Evolutionary conservation across 140 eudicot genomes (phyloP).

Genomic region (Anethum foeniculum): DNA sequence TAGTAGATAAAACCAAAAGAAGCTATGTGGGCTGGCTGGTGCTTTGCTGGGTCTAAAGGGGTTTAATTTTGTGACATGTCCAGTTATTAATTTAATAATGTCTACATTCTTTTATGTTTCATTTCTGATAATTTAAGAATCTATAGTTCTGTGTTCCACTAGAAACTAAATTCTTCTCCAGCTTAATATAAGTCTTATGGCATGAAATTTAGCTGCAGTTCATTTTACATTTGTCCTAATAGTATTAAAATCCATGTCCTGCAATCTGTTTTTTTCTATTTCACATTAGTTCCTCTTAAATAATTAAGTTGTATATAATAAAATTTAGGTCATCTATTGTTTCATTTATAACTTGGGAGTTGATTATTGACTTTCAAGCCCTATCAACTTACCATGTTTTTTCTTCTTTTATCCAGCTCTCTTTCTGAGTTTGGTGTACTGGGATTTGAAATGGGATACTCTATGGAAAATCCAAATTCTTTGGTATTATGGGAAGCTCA

Average conservation of each 20-base stretch:
- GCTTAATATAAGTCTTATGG: neutral
- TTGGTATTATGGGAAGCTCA: constrained; percentile 96
- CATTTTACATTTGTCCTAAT: neutral
- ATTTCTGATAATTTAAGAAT: neutral
- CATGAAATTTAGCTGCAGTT: neutral
- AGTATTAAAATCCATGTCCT: neutral
- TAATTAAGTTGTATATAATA: neutral
- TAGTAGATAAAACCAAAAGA: neutral
- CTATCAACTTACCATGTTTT: neutral
- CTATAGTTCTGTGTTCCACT: neutral
- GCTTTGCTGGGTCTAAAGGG: neutral
- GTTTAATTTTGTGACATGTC: neutral
- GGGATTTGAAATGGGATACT: constrained; percentile 90
- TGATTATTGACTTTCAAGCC: neutral
- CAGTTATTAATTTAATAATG: neutral
- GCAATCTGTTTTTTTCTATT: neutral
- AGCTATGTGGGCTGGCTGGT: neutral
- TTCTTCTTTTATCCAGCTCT: constrained; percentile 40
- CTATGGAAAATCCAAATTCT: constrained; percentile 93
- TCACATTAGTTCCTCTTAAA: neutral
- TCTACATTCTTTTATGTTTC: neutral
- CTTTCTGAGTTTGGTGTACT: constrained; percentile 93
- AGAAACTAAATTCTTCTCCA: neutral
- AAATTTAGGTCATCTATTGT: neutral
- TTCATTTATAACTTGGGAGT: neutral